Percentiles rank a stretch among this genome's conserved stretches.
These are phyloP conservation scores for Deakozyma indianensis DNA, from an alignment of 805 yeast genomes.

Conservation along the genomic window DNA sequence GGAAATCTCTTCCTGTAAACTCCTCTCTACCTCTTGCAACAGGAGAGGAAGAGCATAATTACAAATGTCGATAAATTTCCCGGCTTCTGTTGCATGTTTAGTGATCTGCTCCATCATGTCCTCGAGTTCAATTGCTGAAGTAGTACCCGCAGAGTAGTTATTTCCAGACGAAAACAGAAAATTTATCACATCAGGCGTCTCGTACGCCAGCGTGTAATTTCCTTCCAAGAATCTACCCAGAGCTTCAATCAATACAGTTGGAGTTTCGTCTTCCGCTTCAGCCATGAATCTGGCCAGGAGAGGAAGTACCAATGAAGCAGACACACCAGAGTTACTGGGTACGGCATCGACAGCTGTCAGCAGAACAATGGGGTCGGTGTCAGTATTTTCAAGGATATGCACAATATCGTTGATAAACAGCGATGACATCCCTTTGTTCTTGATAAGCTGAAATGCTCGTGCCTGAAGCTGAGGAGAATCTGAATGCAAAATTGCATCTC, in stretches of 20 bases:
- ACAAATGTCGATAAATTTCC: neutral
- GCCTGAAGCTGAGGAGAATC: neutral
- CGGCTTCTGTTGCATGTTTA: neutral
- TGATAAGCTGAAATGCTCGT: neutral
- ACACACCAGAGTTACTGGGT: neutral
- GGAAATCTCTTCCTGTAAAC: neutral
- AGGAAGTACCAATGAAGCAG: neutral
- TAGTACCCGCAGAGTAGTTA: neutral
- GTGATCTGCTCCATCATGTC: neutral
- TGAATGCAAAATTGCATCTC: neutral
- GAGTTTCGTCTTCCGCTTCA: conserved; percentile 1
- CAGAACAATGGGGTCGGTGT: neutral
- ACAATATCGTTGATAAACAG: neutral
- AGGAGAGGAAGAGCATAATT: neutral
- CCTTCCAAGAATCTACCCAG: neutral
- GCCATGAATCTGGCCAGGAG: neutral
- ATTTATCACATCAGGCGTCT: neutral
- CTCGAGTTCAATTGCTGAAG: neutral
- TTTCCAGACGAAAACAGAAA: neutral
- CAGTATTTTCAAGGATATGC: neutral
- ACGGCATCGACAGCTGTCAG: neutral
- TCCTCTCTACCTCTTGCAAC: neutral
- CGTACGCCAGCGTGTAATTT: neutral
- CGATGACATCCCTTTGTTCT: neutral
- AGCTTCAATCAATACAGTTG: neutral